Evolutionary conservation across 1,139 yeast species (phyloP).

Genomic region (Kodamaea alishanica): DNA sequence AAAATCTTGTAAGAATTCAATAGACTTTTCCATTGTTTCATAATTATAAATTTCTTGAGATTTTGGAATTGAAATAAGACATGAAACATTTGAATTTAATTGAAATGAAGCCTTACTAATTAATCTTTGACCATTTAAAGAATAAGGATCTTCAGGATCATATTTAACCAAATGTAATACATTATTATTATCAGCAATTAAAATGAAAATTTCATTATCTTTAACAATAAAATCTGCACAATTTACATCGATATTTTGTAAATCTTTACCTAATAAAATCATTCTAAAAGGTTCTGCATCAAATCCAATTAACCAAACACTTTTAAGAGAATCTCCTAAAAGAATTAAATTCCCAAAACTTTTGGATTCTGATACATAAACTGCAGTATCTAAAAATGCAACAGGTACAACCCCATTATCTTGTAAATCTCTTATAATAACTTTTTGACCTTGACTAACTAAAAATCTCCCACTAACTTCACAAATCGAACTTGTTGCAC

Average conservation of each 20-base stretch:
- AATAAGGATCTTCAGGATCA: slow-evolving; percentile 87
- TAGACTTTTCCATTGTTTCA: slow-evolving; percentile 11
- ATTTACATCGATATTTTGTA: slow-evolving; percentile 55
- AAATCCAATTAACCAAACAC: slow-evolving; percentile 82
- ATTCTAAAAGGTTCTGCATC: slow-evolving; percentile 94
- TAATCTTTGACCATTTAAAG: slow-evolving; percentile 75
- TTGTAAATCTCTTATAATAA: slow-evolving; percentile 75
- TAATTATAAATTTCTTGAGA: slow-evolving; percentile 25
- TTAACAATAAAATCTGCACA: slow-evolving; percentile 71
- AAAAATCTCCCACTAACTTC: slow-evolving; percentile 83
- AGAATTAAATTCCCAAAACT: slow-evolving; percentile 75
- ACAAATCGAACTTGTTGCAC: slow-evolving; percentile 77
- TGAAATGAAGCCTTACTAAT: slow-evolving; percentile 70
- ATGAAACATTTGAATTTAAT: slow-evolving; percentile 58
- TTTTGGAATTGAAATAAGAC: slow-evolving; percentile 55
- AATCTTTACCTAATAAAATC: slow-evolving; percentile 75
- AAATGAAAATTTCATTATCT: slow-evolving; percentile 63
- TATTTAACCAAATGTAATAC: slow-evolving; percentile 76
- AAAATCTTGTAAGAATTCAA: slow-evolving; percentile 30
- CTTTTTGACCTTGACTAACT: slow-evolving; percentile 85
- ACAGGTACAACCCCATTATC: slow-evolving; percentile 88
- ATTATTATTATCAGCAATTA: slow-evolving; percentile 68
- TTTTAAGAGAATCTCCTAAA: slow-evolving; percentile 77
- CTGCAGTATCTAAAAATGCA: slow-evolving; percentile 83
- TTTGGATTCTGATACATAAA: slow-evolving; percentile 76